Evolutionary conservation across 202 grass and related monocot species (phyloP), one percentile per base, ranked within the genome.

Genomic region (Tripidium arundinaceum): DNA sequence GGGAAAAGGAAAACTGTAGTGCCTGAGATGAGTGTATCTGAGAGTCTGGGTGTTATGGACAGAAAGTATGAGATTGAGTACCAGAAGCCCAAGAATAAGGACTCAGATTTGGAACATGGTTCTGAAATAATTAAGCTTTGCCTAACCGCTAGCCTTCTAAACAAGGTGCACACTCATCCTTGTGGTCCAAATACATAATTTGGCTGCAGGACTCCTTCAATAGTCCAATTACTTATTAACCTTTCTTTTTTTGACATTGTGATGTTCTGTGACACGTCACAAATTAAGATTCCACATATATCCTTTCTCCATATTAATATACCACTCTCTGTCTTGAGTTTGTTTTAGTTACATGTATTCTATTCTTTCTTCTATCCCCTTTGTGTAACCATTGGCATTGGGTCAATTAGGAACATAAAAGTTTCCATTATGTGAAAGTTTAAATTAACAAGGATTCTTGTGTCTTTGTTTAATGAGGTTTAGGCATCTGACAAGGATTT

Each of bases 141-240:
- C 64, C 65, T 70, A 49, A 92, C 90, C 22, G 62, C 77, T 73
- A 81, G 36, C 25, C 80, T 92, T 78, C 62, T 92, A 68, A 58
- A 78, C n/a, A 82, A 92, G 90, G 86, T 89, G 72, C 21, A 39
- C 46, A 70, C 72, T 40, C 33, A 64, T 65, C 42, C 75, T 79
- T 63, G 18, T 26, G 10, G 41, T 81, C 40, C 66, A 50, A 62
- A 70, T 31, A 45, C 3, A 18, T 49, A 42, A 64, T 27, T 49
- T 87, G 49, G 57, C 18, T 81, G 62, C 21, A 39, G 45, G 54
- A 24, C 50, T 74, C 31, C 21, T 42, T 69, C 19, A 40, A 25
- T 31, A 31, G 1, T 31, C 29, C 29, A 31, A 31, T 3, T 60
- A 59, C 11, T 79, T 85, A 65, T 34, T 18, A 43, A 58, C 47